A percentile compares a stretch with the other conserved stretches of the same genome.
Conservation (phyloP, 768 basidiomycete genomes). For the Mycena belliarum region DNA sequence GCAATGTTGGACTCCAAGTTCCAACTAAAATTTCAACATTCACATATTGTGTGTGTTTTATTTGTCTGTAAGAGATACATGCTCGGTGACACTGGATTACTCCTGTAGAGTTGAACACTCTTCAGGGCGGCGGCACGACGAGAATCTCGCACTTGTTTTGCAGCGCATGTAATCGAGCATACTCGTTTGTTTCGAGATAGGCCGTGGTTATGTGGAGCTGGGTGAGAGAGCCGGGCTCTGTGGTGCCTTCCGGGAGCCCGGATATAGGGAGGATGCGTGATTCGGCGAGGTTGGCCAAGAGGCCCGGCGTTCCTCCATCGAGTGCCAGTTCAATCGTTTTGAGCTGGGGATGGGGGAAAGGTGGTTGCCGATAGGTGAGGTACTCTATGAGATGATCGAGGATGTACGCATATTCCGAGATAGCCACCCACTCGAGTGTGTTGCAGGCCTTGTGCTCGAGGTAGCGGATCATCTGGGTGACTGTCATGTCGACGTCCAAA, state of each 20-base stretch:
- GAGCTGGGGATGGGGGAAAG: neutral
- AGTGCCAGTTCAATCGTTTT: neutral
- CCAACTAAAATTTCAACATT: too few relatives aligned
- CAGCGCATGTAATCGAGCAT: neutral
- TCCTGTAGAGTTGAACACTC: too few relatives aligned
- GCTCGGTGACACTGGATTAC: too few relatives aligned
- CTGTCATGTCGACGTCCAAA: neutral
- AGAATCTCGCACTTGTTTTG: neutral
- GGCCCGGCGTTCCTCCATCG: neutral
- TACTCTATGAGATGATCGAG: neutral
- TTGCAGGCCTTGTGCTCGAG: neutral
- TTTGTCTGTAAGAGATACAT: too few relatives aligned
- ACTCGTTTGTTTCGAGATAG: neutral
- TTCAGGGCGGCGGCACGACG: too few relatives aligned
- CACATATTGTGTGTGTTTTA: too few relatives aligned
- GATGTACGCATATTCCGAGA: neutral
- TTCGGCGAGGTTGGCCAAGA: neutral
- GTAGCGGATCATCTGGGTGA: neutral
- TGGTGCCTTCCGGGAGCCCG: neutral
- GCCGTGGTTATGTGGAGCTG: neutral
- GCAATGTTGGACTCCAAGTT: too few relatives aligned
- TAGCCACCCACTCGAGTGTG: neutral
- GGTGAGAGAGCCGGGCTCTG: neutral
- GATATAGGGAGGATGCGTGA: neutral
- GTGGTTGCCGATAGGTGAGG: neutral